phyloP scores from a whole-genome alignment of 805 yeast species.

The Hanseniaspora jakobsenii region DNA sequence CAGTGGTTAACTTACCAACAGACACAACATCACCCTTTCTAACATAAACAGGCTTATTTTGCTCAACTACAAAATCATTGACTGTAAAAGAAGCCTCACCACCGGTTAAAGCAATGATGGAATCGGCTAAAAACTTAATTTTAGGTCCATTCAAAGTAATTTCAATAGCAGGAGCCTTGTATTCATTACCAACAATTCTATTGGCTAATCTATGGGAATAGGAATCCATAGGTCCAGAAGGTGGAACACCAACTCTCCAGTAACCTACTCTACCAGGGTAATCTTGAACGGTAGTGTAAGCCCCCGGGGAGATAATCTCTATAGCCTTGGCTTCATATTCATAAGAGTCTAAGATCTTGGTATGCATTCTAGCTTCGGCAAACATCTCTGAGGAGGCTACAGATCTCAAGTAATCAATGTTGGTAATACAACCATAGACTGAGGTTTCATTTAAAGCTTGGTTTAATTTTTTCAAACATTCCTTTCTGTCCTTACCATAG shows the following conservation, averaged over 20 bases:
- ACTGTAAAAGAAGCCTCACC: conserved; percentile 60
- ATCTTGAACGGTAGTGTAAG: conserved; percentile 93
- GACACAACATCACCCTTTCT: conserved; percentile 63
- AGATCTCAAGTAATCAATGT: conserved; percentile 76
- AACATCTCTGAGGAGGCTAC: conserved; percentile 79
- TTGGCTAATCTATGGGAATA: conserved; percentile 84
- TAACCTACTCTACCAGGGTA: conserved; percentile 79
- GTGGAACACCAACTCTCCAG: conserved; percentile 76
- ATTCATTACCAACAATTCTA: conserved; percentile 76
- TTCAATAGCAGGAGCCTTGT: conserved; percentile 79
- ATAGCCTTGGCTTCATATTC: conserved; percentile 72
- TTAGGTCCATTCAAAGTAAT: conserved; percentile 81
- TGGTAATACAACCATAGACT: conserved; percentile 78
- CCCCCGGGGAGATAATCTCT: conserved; percentile 80
- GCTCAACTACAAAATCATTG: conserved; percentile 43
- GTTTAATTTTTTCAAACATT: conserved; percentile 65
- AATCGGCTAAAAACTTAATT: conserved; percentile 67
- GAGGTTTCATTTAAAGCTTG: conserved; percentile 76
- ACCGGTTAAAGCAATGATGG: conserved; percentile 76
- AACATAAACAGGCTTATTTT: conserved; percentile 64
- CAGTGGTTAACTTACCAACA: conserved; percentile 70
- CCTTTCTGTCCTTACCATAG: conserved; percentile 78
- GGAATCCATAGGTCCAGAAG: conserved; percentile 96
- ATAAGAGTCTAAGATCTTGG: conserved; percentile 75
- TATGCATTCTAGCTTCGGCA: conserved; percentile 68